Conservation (phyloP, 345 rosid genomes). For the Acer campestre region DNA sequence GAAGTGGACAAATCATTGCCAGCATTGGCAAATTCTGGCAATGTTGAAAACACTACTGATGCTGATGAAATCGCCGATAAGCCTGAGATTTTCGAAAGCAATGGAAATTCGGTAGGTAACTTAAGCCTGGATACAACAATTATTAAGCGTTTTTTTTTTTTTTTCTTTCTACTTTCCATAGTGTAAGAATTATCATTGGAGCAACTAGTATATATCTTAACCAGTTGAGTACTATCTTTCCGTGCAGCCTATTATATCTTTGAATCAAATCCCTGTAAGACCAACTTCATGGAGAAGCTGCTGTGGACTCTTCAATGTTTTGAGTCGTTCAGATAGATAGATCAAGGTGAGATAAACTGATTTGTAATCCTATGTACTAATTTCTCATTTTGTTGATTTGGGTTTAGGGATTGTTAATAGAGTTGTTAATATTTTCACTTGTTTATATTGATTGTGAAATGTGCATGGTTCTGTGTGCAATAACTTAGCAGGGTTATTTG, state of each 20-base stretch:
- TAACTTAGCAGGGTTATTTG: no score
- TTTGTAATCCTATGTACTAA: background rate
- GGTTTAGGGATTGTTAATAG: background rate
- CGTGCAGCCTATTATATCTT: no score
- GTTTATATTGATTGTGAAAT: no score
- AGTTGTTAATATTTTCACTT: no score
- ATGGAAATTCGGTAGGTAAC: conserved; percentile 46
- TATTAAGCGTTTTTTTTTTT: background rate
- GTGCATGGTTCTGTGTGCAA: no score
- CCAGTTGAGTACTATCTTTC: no score
- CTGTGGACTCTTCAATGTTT: no score
- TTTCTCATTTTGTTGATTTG: background rate
- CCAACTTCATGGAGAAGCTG: no score
- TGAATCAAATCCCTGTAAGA: no score
- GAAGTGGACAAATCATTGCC: background rate
- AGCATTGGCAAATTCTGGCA: conserved; percentile 20
- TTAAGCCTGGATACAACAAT: background rate
- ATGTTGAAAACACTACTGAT: conserved; percentile 24
- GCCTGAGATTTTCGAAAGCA: conserved; percentile 30
- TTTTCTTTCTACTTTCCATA: background rate
- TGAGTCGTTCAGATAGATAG: no score
- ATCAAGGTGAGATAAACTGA: conserved; percentile 11
- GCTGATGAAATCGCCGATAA: conserved; percentile 8
- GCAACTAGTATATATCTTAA: background rate
- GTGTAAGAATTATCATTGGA: background rate